Evolutionary conservation across 805 yeast species (phyloP), one percentile per base, ranked within the genome.

Genomic region (Metschnikowia bowlesiae): DNA sequence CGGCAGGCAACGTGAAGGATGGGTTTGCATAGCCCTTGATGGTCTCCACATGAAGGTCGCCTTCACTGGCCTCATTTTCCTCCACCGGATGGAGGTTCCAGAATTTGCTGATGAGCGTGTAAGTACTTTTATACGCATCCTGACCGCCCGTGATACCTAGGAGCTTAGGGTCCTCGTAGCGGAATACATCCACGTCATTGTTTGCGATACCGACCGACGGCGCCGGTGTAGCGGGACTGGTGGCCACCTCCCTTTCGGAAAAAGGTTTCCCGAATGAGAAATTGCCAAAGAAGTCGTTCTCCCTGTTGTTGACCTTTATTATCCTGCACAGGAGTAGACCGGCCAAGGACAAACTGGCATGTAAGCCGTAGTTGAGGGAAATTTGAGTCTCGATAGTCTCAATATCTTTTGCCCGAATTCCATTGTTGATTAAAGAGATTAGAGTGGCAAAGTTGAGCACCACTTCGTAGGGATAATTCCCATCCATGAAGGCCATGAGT

Each of bases 1-100:
- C 86, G 0, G 96, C 94, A 5, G 97, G 86, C 52, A 87, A 82
- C 0, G 89, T 82, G 62, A 83, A 86, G 0, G 84, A 69, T 3
- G 83, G 76, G 47, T 70, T 72, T 28, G 71, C 70, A 32, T 82
- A 81, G 47, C 73, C 66, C 5, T 39, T 35, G 9, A 50, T 45
- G n/a, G 52, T 38, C 18, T 53, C 57, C 8, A 53, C 54, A 18
- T 52, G 46, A 6, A 44, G 44, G 6, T 14, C 46, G 6, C 49
- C 52, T 8, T 31, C 34, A 8, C 31, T 41, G 5, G 11, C 22
- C 4, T 53, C 58, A 9, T 63, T 69, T 18, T 67, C 71, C 13
- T 62, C 64, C 9, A 50, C 45, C 31, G 88, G 81, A 65, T 79
- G 70, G 58, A 81, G 62, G 51, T 76, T 70, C 72, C 82, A 69